Conservation (phyloP, 2,329 filamentous ascomycete species). For the Penicillium rolfsii region DNA sequence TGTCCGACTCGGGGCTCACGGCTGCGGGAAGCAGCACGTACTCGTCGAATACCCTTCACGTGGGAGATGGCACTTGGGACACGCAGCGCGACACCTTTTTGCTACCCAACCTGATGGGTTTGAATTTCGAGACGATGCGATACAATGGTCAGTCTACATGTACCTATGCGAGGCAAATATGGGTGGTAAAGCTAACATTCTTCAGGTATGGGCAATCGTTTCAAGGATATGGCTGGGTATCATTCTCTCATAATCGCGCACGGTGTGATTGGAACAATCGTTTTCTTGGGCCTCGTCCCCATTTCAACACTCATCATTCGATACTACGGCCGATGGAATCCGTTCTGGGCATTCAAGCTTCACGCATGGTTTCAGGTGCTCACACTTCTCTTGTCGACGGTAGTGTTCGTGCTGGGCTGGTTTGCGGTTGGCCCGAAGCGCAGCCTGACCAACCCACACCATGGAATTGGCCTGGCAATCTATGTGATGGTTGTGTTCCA, state of each 20-base stretch:
- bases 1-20: conserved; percentile 51
- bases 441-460: conserved; percentile 67
- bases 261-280: conserved; percentile 62
- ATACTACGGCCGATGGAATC: conserved; percentile 60
- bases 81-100: conserved; percentile 64
- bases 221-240: conserved; percentile 62
- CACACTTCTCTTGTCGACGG: conserved; percentile 63
- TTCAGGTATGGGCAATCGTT: conserved; percentile 68
- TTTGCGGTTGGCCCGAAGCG: conserved; percentile 65
- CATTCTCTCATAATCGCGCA: conserved; percentile 62
- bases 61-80: conserved; percentile 71
- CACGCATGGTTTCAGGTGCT: conserved; percentile 68
- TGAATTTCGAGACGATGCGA: conserved; percentile 68
- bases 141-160: conserved; percentile 61
- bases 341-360: conserved; percentile 59
- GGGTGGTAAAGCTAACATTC: conserved; percentile 24
- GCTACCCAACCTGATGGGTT: conserved; percentile 64
- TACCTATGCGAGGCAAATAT: not conserved
- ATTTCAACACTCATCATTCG: conserved; percentile 62
- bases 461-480: conserved; percentile 67
- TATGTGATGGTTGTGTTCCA: conserved; percentile 65
- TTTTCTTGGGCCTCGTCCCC: conserved; percentile 64
- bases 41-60: conserved; percentile 62
- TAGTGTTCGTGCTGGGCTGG: conserved; percentile 64
- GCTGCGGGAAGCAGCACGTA: conserved; percentile 65